These are phyloP conservation scores for Heterobasidion occidentale DNA, from an alignment of 1,284 basidiomycete genomes.

Conservation along the genomic window DNA sequence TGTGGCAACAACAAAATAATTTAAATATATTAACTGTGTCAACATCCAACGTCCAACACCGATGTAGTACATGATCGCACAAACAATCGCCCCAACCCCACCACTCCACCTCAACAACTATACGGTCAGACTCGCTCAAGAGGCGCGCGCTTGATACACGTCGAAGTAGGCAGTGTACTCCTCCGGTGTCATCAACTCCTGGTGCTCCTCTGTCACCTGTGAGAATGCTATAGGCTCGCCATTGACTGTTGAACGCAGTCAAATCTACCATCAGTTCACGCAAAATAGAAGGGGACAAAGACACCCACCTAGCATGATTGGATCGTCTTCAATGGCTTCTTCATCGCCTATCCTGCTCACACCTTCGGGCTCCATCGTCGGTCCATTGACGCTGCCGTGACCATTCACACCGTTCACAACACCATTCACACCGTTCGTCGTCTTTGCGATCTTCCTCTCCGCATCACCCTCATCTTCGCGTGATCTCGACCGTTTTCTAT, in stretches of 20 bases:
- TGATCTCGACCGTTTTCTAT: constrained; percentile 64
- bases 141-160: constrained; percentile 20
- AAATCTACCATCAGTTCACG: not conserved
- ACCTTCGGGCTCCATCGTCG: constrained; percentile 9
- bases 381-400: constrained; percentile 8
- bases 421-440: constrained; percentile 19
- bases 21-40: too few relatives aligned
- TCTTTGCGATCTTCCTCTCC: constrained; percentile 38
- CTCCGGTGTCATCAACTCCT: constrained; percentile 78
- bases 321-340: constrained; percentile 35
- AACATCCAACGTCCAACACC: too few relatives aligned
- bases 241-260: constrained; percentile 39
- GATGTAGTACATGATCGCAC: too few relatives aligned
- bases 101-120: too few relatives aligned
- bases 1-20: too few relatives aligned
- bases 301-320: constrained; percentile 55
- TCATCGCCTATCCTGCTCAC: constrained; percentile 11
- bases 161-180: constrained; percentile 78
- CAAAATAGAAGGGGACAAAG: not conserved
- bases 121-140: too few relatives aligned
- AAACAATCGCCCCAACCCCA: too few relatives aligned
- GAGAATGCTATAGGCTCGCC: constrained; percentile 63
- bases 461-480: constrained; percentile 41
- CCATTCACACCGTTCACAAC: constrained; percentile 12
- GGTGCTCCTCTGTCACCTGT: constrained; percentile 74